phyloP scores from a whole-genome alignment of 306 rosid genomes.

The Cajanus cajan region DNA sequence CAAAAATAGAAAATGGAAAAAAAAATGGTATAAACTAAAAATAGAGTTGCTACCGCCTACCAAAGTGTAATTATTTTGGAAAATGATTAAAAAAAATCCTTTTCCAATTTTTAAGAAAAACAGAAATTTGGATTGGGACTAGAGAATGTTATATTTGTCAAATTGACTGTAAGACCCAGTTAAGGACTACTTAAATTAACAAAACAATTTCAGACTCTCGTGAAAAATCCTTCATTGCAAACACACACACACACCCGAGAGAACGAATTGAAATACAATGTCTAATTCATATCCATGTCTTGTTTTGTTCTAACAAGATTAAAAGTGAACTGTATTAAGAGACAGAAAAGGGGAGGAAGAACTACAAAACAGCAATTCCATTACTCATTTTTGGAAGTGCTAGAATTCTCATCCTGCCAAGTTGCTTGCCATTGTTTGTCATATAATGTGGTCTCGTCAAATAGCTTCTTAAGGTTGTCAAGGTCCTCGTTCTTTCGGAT shows the following conservation, averaged over 20 bases:
- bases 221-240: conserved; percentile 13
- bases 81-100: background rate
- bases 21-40: background rate
- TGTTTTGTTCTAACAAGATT: conserved; percentile 13
- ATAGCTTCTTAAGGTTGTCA: conserved; percentile 71
- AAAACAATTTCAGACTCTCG: background rate
- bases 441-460: conserved; percentile 89
- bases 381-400: conserved; percentile 52
- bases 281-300: conserved; percentile 32
- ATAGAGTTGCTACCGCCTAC: background rate
- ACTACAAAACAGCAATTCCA: conserved; percentile 27
- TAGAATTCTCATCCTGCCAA: conserved; percentile 81
- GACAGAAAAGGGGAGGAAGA: background rate
- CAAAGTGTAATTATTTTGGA: background rate
- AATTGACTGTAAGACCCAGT: background rate
- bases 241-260: background rate
- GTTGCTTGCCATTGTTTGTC: conserved; percentile 99
- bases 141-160: background rate
- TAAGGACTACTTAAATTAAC: conserved; percentile 1
- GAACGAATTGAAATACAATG: conserved; percentile 22
- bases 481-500: conserved; percentile 92
- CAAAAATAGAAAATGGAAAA: background rate
- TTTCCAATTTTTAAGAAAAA: too few species aligned
- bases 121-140: too few species aligned
- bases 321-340: conserved; percentile 21